Evolutionary conservation across 2,329 filamentous ascomycete species (phyloP), one percentile per base, ranked within the genome.

Genomic region (Xylaria sp.): DNA sequence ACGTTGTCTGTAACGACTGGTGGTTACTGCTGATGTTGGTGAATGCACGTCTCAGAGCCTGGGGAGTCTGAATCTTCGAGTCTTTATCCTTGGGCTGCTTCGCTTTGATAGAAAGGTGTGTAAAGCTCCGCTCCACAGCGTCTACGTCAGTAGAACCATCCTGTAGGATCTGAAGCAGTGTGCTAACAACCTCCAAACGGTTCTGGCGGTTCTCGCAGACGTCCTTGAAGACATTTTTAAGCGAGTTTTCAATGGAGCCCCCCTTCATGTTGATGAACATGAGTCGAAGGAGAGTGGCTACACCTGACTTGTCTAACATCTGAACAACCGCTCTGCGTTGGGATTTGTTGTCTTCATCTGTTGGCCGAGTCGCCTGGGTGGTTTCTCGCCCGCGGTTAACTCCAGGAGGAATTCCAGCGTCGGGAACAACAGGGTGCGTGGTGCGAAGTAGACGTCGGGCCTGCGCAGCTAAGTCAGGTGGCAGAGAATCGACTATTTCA

Each of bases 171-270:
- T 94, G 91, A 8, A 99, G 83, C 39, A 99, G 79, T 23, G 94
- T 91, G 74, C 91, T 96, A 69, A 99, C 87, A 39, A 99, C 91
- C 73, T 99, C 94, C 2, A 92, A 86, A 42, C 94, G 86, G 70
- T 94, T 99, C 71, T 97, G 92, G n/a, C 91, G 88, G 72, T 99
- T 99, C 75, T 96, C 90, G 71, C 92, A 97, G 30, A 97, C 88
- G 66, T 96, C 91, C 63, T 91, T 86, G 55, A 99, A 86, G 56
- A 99, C 90, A 58, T 88, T 87, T 71, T 94, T 93, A 56, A 99
- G 81, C 61, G 91, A 90, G 63, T 83, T 85, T 66, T 92, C 90
- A 53, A 94, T 88, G 63, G 90, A 94, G 19, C 90, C 91, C 65
- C 93, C 90, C 66, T 97, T 91, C 52, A 91, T 68, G 49, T 73